A percentile compares a stretch with the other conserved stretches of the same genome.
phyloP scores from a whole-genome alignment of 441 rosid genomes.

The Populus hybrid region DNA sequence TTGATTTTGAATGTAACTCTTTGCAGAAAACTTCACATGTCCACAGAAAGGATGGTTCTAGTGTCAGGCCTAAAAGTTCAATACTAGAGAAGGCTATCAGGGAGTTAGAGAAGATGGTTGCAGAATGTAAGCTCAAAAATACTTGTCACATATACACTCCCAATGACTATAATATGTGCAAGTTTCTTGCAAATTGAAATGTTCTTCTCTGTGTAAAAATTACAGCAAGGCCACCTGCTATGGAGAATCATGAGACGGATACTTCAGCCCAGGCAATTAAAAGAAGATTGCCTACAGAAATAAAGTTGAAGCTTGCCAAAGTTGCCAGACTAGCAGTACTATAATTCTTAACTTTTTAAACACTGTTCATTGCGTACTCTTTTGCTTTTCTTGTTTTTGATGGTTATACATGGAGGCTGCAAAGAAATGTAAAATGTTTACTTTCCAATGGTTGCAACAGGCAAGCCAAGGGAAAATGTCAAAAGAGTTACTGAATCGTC shows the following conservation, averaged over 20 bases:
- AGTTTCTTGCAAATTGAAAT: constrained; percentile 12
- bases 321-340: constrained; percentile 95
- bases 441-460: constrained; percentile 46
- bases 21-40: constrained; percentile 54
- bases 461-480: constrained; percentile 91
- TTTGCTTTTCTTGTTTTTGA: not conserved
- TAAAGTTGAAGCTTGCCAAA: constrained; percentile 87
- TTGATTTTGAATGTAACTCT: constrained; percentile 26
- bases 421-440: constrained; percentile 19
- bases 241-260: constrained; percentile 86
- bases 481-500: constrained; percentile 77
- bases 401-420: constrained; percentile 5
- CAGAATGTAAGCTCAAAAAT: constrained; percentile 65
- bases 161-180: constrained; percentile 10
- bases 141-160: constrained; percentile 10
- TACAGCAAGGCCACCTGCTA: constrained; percentile 81
- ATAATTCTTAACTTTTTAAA: constrained; percentile 6
- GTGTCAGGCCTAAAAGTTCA: constrained; percentile 56
- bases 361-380: constrained; percentile 1
- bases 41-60: constrained; percentile 61
- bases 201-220: constrained; percentile 22
- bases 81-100: constrained; percentile 82
- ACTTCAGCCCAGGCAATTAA: constrained; percentile 65
- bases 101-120: constrained; percentile 89
- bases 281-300: constrained; percentile 92